Percentiles rank a stretch among this genome's conserved stretches.
phyloP scores from a whole-genome alignment of 441 rosid genomes.

The Francoa sonchifolia region DNA sequence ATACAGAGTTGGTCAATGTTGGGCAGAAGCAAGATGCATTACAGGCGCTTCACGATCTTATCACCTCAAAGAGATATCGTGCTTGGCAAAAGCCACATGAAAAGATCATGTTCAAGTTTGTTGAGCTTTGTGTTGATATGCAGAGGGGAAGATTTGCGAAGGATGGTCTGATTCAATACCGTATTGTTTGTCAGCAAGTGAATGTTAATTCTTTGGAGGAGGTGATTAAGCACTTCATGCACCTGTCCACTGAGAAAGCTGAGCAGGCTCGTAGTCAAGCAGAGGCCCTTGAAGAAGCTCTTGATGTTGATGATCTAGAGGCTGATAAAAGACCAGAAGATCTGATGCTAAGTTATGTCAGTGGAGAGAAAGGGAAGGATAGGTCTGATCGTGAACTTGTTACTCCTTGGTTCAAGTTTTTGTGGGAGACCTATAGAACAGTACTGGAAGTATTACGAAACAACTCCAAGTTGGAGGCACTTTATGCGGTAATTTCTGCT shows the following conservation, averaged over 20 bases:
- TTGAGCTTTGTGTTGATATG: slow-evolving; percentile 94
- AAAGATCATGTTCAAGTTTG: slow-evolving; percentile 84
- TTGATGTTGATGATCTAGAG: slow-evolving; percentile 97
- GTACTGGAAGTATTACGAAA: slow-evolving; percentile 90
- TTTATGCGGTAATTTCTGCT: slow-evolving; percentile 70
- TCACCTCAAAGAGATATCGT: slow-evolving; percentile 80
- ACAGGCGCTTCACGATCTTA: slow-evolving; percentile 80
- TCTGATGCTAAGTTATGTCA: slow-evolving; percentile 92
- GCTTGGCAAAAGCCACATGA: slow-evolving; percentile 95
- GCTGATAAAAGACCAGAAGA: slow-evolving; percentile 97
- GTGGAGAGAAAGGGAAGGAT: slow-evolving; percentile 98
- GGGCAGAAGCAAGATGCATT: slow-evolving; percentile 98
- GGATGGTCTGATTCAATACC: slow-evolving; percentile 92
- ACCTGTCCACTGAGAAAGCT: slow-evolving; percentile 91
- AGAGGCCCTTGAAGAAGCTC: slow-evolving; percentile 89
- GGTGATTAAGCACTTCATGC: slow-evolving; percentile 93
- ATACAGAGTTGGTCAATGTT: slow-evolving; percentile 80
- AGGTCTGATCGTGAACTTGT: slow-evolving; percentile 96
- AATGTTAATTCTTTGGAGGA: slow-evolving; percentile 94
- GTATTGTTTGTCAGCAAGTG: slow-evolving; percentile 92
- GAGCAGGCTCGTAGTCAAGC: slow-evolving; percentile 94
- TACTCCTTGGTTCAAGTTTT: slow-evolving; percentile 99
- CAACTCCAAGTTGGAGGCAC: slow-evolving; percentile 92
- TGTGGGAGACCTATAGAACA: slow-evolving; percentile 99
- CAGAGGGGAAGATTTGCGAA: slow-evolving; percentile 90